Base-by-base conservation (phyloP, 108 stramenopile species). In the Aurantiochytrium sp. region DNA sequence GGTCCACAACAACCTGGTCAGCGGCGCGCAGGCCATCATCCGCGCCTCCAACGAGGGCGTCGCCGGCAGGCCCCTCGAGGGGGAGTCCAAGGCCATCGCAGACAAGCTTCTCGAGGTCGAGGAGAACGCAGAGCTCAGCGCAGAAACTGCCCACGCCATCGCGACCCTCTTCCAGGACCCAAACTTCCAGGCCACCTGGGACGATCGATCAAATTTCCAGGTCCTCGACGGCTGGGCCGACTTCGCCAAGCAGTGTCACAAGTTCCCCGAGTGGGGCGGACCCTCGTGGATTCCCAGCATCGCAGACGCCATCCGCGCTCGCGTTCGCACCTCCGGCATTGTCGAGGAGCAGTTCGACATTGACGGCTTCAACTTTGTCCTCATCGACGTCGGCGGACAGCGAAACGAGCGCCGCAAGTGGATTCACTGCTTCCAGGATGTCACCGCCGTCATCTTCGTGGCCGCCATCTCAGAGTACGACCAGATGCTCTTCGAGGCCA, bases 371-470 rank as follows among this genome's bases (percentile, higher is more conserved):
- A 68, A 30, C 55, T 89, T 89, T 41, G 37, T 30, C 4, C 30
- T 89, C 37, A 54, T 30, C 27, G 88, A 89, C 37, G 88, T 89
- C 24, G 88, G 88, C 10, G 88, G 88, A 4, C 88, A 89, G 48
- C 55, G 86, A 4, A 86, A 55, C 37, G 88, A 89, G 55, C 86
- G 88, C 19, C 68, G 55, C 22, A 89, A 89, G 45, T 89, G 88
- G 88, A 65, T 89, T 37, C 85, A 86, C 81, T 89, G 73, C 65
- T 89, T 98, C 88, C 45, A 87, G 22, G 54, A 68, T 27, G 88
- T 91, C 17, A 68, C 32, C 22, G 89, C 89, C 21, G 55, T 91
- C 55, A 85, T 91, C 52, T 91, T 89, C 36, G 89, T 91, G 2
- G 90, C 89, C 22, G 87, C 88, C n/a, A 24, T 89, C 24, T 68